phyloP scores from a whole-genome alignment of 345 rosid genomes.

The Eucalyptus erythrocorys region DNA sequence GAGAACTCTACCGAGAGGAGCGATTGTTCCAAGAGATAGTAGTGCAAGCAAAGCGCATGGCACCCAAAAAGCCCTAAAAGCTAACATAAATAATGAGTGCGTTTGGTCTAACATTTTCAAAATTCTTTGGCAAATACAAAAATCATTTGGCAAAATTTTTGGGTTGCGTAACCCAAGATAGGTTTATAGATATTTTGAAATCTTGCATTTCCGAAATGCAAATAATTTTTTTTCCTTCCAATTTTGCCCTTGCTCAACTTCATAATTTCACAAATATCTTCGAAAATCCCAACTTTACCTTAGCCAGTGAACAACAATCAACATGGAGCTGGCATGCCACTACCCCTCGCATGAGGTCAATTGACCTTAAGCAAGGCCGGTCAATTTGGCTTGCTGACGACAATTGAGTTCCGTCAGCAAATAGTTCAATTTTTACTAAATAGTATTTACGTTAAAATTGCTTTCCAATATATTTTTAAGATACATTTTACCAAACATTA shows the following conservation, averaged over 20 bases:
- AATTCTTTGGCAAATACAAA: too few relatives aligned
- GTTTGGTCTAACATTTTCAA: not conserved
- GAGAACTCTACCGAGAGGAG: not conserved
- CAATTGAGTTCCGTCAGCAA: too few relatives aligned
- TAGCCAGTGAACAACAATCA: not conserved
- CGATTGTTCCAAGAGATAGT: not conserved
- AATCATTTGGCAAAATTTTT: too few relatives aligned
- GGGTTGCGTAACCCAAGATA: not conserved
- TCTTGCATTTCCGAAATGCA: not conserved
- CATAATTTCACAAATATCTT: not conserved
- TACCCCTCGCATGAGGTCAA: not conserved
- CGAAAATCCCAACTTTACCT: not conserved
- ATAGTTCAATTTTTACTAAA: too few relatives aligned
- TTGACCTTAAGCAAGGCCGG: too few relatives aligned
- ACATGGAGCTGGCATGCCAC: rapidly evolving
- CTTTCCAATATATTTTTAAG: too few relatives aligned
- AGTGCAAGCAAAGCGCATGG: not conserved
- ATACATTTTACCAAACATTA: too few relatives aligned
- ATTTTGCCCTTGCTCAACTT: not conserved
- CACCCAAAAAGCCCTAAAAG: not conserved
- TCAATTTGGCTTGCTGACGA: too few relatives aligned
- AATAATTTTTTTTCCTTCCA: not conserved
- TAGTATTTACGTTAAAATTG: too few relatives aligned
- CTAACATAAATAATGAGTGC: rapidly evolving
- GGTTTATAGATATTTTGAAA: not conserved